phyloP scores from a whole-genome alignment of 345 rosid species.

The Adansonia digitata region DNA sequence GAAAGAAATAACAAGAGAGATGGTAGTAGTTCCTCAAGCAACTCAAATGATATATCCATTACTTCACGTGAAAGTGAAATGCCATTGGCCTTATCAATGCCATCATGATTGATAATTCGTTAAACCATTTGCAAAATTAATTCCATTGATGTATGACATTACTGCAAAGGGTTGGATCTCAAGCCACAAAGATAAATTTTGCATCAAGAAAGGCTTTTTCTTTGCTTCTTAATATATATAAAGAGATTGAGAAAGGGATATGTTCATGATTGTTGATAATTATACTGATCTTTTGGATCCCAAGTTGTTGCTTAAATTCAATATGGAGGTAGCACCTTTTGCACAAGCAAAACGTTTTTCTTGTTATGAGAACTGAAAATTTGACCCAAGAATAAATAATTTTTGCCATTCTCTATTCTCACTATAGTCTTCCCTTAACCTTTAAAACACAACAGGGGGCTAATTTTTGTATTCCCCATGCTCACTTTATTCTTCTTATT shows the following conservation, averaged over 20 bases:
- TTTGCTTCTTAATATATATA: background rate
- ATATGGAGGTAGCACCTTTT: background rate
- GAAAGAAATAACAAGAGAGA: background rate
- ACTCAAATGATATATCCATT: background rate
- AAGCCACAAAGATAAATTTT: background rate
- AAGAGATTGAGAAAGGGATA: background rate
- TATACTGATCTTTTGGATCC: background rate
- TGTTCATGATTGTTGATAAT: background rate
- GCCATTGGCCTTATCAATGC: background rate
- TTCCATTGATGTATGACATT: background rate
- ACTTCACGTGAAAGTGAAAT: conserved; percentile 3
- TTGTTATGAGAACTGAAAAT: background rate
- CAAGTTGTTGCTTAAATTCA: background rate
- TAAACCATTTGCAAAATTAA: background rate
- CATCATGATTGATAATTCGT: background rate
- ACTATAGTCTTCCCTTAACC: background rate
- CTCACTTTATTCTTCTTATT: background rate
- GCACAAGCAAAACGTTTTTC: background rate
- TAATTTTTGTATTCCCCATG: background rate
- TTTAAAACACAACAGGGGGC: background rate
- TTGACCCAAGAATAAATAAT: background rate
- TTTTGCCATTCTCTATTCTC: background rate
- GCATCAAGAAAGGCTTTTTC: background rate
- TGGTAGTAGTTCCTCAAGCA: background rate
- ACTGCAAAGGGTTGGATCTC: background rate